These are phyloP conservation scores for Xanthoconium separans DNA, from an alignment of 1,284 basidiomycete genomes.

Conservation along the genomic window DNA sequence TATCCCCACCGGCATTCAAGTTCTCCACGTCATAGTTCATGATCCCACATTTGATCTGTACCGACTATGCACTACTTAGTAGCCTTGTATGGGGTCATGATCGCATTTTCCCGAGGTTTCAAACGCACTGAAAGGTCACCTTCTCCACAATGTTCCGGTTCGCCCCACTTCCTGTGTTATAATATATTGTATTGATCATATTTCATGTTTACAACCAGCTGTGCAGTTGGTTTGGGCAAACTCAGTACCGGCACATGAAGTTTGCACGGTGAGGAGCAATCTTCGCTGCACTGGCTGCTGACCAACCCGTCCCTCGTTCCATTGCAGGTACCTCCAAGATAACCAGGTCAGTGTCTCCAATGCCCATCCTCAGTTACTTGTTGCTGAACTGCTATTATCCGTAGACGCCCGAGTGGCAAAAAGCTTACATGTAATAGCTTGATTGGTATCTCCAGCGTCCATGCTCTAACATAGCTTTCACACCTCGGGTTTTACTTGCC, in stretches of 20 bases:
- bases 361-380: not conserved
- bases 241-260: slow-evolving; percentile 41
- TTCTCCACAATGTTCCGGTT: slow-evolving; percentile 12
- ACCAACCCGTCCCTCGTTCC: slow-evolving; percentile 5
- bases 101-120: too few species aligned
- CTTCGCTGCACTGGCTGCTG: not conserved
- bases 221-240: not conserved
- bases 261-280: slow-evolving; percentile 46
- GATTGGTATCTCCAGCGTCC: not conserved
- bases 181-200: not conserved
- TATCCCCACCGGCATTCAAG: too few species aligned
- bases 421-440: slow-evolving; percentile 68
- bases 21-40: too few species aligned
- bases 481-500: not conserved
- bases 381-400: not conserved
- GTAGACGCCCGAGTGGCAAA: slow-evolving; percentile 80
- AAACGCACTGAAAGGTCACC: too few species aligned
- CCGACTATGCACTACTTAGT: too few species aligned
- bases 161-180: slow-evolving; percentile 6
- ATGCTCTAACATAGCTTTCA: not conserved
- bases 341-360: slow-evolving; percentile 50
- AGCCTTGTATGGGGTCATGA: too few species aligned
- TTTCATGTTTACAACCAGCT: not conserved
- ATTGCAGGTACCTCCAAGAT: slow-evolving; percentile 61
- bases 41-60: too few species aligned